A percentile compares a stretch with the other conserved stretches of the same genome.
Conservation (phyloP, 805 yeast species). For the Teunomyces panamensis region DNA sequence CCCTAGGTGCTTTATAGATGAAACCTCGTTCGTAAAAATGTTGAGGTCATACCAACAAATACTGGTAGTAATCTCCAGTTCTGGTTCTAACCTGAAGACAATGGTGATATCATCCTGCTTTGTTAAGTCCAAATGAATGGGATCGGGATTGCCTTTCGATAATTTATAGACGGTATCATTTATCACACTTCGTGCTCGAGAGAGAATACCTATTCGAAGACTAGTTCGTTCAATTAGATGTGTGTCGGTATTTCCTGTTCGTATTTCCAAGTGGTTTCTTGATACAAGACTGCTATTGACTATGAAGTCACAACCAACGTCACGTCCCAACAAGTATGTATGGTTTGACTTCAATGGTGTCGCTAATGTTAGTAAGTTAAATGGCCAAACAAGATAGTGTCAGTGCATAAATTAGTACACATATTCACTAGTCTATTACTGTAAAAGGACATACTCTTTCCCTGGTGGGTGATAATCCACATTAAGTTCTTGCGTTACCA, state of each 20-base stretch:
- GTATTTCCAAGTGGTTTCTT: constrained; percentile 25
- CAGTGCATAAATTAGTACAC: too few species aligned
- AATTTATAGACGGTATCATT: constrained; percentile 24
- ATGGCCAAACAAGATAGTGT: neutral
- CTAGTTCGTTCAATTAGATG: neutral
- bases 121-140: constrained; percentile 9
- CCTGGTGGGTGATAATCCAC: constrained; percentile 5
- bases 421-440: too few species aligned
- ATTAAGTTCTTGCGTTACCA: neutral
- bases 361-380: neutral
- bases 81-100: constrained; percentile 8
- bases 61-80: constrained; percentile 5
- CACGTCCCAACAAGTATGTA: constrained; percentile 27
- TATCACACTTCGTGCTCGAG: constrained; percentile 29
- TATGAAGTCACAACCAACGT: constrained; percentile 23
- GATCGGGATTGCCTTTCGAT: constrained; percentile 6
- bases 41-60: constrained; percentile 11
- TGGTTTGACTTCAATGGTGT: constrained; percentile 7
- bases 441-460: neutral
- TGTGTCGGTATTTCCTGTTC: constrained; percentile 10
- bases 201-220: constrained; percentile 20
- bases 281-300: constrained; percentile 30
- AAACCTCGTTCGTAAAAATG: constrained; percentile 2
- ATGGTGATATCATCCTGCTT: constrained; percentile 7
- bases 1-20: neutral